Evolutionary conservation across 1,139 yeast species (phyloP).

Genomic region (Nakaseomyces nivariensis): DNA sequence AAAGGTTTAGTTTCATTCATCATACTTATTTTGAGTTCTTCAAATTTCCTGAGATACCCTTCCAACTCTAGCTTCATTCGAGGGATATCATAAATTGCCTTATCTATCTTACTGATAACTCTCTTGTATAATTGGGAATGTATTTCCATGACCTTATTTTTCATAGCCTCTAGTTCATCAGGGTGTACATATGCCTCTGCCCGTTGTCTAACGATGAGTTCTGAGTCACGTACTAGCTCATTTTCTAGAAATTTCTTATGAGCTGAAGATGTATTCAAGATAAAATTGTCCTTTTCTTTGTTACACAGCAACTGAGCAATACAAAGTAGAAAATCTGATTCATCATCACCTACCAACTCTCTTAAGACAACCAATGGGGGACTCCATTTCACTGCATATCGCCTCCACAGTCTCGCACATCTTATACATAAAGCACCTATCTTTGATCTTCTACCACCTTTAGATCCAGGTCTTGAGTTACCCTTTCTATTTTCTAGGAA

Average conservation of each 20-base stretch:
- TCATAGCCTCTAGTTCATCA: slow-evolving; percentile 16
- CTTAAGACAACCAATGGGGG: slow-evolving; percentile 60
- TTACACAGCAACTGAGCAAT: slow-evolving; percentile 18
- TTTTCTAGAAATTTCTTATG: slow-evolving; percentile 51
- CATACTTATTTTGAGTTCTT: not conserved
- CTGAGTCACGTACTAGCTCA: slow-evolving; percentile 63
- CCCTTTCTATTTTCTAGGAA: slow-evolving; percentile 16
- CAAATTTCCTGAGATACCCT: not conserved
- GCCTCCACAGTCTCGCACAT: slow-evolving; percentile 86
- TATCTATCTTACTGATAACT: slow-evolving; percentile 12
- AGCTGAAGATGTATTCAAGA: slow-evolving; percentile 14
- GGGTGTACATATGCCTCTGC: slow-evolving; percentile 19
- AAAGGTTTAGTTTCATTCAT: too few relatives aligned
- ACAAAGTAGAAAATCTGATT: slow-evolving; percentile 11
- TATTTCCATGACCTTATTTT: slow-evolving; percentile 14
- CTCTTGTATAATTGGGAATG: slow-evolving; percentile 18
- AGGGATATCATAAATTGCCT: not conserved
- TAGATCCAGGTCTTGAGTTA: slow-evolving; percentile 29
- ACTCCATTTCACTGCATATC: slow-evolving; percentile 87
- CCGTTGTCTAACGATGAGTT: slow-evolving; percentile 45
- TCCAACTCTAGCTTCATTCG: not conserved
- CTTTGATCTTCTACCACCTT: slow-evolving; percentile 20
- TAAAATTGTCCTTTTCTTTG: slow-evolving; percentile 10
- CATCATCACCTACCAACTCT: slow-evolving; percentile 29
- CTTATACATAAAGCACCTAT: slow-evolving; percentile 62